Evolutionary conservation across 345 rosid species (phyloP), one percentile per base, ranked within the genome.

Genomic region (Noccaea caerulescens): DNA sequence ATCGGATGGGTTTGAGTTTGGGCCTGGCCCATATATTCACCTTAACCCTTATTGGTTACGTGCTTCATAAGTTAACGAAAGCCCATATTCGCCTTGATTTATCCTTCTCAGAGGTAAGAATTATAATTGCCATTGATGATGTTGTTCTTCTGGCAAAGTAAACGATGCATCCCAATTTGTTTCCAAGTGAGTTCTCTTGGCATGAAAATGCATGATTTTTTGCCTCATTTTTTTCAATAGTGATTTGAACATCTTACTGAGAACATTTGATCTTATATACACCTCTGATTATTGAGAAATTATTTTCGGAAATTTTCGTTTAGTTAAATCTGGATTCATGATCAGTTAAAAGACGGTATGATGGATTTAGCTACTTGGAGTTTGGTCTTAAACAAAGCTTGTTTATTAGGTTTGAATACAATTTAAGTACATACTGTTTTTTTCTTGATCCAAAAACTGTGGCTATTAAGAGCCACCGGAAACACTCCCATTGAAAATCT

Each of bases 401-500:
- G 47, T 44, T 18, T 46, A 8, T 38, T 38, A 38, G 42, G 42
- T 38, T 9, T 14, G 10, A 36, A 36, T 36, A 7, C 39, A 36
- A 36, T 36, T 36, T 37, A 37, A 7, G 10, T 7, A 37, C 9
- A 37, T 39, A 39, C 1, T 10, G 8, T 20, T 20, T 20, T 4
- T 20, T 20, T 20, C 1, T 10, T 30, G 3, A 51, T 5, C 34
- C 34, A 51, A 25, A 42, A 1, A 51, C 6, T 5, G 34, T 51
- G 32, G 56, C 56, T 51, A 11, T 37, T 63, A 65, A 20, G 73
- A 69, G 57, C 73, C 73, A 69, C 73, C 65, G 4, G 73, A 69
- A 45, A 69, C 73, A 46, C 65, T 69, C 34, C 73, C 57, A n/a
- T 36, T 69, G 14, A 85, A 90, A 43, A 90, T 83, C 86, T 93